Conservation (phyloP, 345 rosid species). For the Heritiera littoralis region DNA sequence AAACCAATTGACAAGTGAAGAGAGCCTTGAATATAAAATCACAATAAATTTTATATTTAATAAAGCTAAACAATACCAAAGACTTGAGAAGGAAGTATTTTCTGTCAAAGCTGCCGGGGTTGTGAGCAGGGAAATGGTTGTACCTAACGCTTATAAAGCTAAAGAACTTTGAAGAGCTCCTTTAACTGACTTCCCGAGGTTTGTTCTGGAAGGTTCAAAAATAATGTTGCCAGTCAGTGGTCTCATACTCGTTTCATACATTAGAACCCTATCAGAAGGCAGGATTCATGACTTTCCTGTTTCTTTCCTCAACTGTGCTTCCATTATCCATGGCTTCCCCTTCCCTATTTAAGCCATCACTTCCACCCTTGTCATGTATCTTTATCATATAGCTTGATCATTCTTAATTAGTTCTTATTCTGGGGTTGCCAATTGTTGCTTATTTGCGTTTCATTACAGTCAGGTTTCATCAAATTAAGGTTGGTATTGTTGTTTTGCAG, state of each 20-base stretch:
- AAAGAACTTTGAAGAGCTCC: no score
- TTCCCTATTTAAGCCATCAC: not conserved
- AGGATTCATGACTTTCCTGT: slow-evolving; percentile 1
- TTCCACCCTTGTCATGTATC: not conserved
- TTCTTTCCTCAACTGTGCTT: slow-evolving; percentile 13
- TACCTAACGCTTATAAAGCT: no score
- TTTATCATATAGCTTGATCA: not conserved
- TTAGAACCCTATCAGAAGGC: not conserved
- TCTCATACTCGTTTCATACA: not conserved
- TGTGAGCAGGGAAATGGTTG: no score
- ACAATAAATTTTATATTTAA: no score
- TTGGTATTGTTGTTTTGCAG: no score
- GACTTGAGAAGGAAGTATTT: no score
- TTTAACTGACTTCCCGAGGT: not conserved
- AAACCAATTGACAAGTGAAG: no score
- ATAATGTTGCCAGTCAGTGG: not conserved
- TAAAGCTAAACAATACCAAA: no score
- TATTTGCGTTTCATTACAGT: not conserved
- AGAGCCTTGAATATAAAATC: no score
- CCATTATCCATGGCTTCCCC: not conserved
- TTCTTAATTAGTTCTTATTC: not conserved
- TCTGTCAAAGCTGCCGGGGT: no score
- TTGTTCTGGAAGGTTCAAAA: not conserved
- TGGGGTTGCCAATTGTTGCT: not conserved
- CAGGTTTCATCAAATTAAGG: no score